Conservation (phyloP, 176 grass and related monocot species). For the Cymbopogon citratus region DNA sequence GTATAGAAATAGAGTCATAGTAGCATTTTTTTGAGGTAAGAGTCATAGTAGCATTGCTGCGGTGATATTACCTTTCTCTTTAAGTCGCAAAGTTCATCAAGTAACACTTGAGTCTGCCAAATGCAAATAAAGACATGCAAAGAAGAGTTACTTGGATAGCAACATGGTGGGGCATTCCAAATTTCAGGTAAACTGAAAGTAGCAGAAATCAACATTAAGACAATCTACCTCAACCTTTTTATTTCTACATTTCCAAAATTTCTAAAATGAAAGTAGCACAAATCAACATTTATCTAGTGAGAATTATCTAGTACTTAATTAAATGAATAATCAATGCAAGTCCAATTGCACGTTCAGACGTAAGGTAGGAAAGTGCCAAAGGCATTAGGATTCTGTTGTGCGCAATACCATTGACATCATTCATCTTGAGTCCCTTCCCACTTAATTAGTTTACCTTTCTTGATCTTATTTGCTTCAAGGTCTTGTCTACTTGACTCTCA, state of each 20-base stretch:
- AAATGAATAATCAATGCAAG: background rate
- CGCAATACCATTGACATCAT: background rate
- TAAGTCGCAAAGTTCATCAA: constrained; percentile 59
- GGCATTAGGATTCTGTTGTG: too few relatives aligned
- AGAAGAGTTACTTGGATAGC: constrained; percentile 1
- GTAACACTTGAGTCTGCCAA: constrained; percentile 55
- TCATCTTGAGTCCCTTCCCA: background rate
- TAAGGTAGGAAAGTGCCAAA: background rate
- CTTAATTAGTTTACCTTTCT: constrained; percentile 55
- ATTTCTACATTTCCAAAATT: background rate
- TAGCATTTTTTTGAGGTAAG: too few relatives aligned
- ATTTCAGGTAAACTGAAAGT: background rate
- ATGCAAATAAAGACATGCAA: background rate
- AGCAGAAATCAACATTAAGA: too few relatives aligned
- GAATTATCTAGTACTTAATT: background rate
- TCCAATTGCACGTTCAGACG: background rate
- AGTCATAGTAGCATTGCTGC: background rate
- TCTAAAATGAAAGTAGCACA: background rate
- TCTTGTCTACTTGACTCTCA: constrained; percentile 68
- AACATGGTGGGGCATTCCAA: background rate
- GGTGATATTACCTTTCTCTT: constrained; percentile 49
- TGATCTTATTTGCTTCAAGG: constrained; percentile 69
- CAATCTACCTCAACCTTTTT: background rate
- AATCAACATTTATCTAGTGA: background rate
- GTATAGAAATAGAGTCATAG: too few relatives aligned